Evolutionary conservation across 1,284 basidiomycete genomes (phyloP), one percentile per base, ranked within the genome.

Genomic region (Trametes pubescens): DNA sequence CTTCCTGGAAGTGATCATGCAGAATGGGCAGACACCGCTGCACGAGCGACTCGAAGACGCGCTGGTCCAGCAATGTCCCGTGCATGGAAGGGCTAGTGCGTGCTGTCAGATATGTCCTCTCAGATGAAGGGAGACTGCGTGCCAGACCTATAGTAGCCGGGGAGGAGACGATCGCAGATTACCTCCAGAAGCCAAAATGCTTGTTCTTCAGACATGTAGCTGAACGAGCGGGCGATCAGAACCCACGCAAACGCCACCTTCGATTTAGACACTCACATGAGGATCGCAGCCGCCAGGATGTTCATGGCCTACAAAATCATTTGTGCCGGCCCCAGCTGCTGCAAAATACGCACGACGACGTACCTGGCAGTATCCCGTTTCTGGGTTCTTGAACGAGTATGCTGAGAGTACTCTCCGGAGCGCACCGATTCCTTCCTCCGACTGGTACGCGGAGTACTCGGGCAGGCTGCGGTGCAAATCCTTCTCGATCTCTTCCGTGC

Each of bases 401-500:
- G 98, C 97, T 49, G 96, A 95, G 55, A 99, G 78, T 1, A 99
- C 98, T 62, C 96, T 86, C 58, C 98, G 83, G 64, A 99, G 82
- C 8, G 94, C 91, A 49, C 78, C 79, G 62, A 98, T 94, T 1
- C 96, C 96, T 56, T 93, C 90, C 32, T 94, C 90, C 22, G 86
- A 87, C 75, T 98, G 96, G 76, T 97, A 98, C 1, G 95, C 96
- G 34, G 94, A 90, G 77, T 98, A 98, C 74, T 98, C 96, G 0
- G 96, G 96, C 64, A 98, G 79, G 79, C 93, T 95, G 22, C 98
- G 87, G 78, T 98, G 97, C 44, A 99, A 79, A 76, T 99, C 98
- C 79, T 99, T 99, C 79, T 99, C 98, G 55, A 99, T 99, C 76
- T 99, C 98, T 76, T 99, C 98, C 0, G 97, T 98, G 71, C 94